These are phyloP conservation scores for Gynochthodes officinalis DNA, from an alignment of 257 asterid species.

Conservation along the genomic window DNA sequence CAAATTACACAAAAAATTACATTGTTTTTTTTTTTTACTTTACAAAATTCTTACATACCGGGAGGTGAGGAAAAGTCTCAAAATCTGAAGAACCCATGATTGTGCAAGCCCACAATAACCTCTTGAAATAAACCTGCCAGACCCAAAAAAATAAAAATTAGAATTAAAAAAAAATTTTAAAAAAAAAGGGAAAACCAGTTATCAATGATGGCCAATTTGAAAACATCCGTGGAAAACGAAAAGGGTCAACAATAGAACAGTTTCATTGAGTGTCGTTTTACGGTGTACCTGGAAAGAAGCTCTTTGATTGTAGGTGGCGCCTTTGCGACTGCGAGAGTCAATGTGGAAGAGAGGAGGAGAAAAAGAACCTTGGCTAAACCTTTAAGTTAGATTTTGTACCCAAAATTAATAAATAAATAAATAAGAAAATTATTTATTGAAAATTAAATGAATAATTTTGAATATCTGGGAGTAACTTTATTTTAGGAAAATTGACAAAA, in stretches of 20 bases:
- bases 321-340: not conserved
- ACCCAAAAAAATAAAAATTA: not conserved
- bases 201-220: not conserved
- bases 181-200: not conserved
- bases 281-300: not conserved
- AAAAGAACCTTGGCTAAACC: too few species aligned
- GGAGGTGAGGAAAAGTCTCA: conserved; percentile 41
- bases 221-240: not conserved
- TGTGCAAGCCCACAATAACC: conserved; percentile 10
- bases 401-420: too few species aligned
- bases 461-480: too few species aligned
- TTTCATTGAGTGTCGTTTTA: not conserved
- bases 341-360: not conserved
- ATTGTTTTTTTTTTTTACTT: too few species aligned
- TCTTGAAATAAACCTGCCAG: conserved; percentile 16
- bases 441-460: too few species aligned
- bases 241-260: not conserved
- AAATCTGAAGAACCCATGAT: conserved; percentile 40
- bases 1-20: not conserved
- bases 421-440: too few species aligned
- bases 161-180: not conserved
- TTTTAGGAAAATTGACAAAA: too few species aligned
- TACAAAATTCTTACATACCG: conserved; percentile 29
- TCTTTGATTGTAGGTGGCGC: not conserved
- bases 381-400: too few species aligned